These are phyloP conservation scores for Backusella circina DNA, from an alignment of 192 early-diverging fungal species.

Conservation along the genomic window DNA sequence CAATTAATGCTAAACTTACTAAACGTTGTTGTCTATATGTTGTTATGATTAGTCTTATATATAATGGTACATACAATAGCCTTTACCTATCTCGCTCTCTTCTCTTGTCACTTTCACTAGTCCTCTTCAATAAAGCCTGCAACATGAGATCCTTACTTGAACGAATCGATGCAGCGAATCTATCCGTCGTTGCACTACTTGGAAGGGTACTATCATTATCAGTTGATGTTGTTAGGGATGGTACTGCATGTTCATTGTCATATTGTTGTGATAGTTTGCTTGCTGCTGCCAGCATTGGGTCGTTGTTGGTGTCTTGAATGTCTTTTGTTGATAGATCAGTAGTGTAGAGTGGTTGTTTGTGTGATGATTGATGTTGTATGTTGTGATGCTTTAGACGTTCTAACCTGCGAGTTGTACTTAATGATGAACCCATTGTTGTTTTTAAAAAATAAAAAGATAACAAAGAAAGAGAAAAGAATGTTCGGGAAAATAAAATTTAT, in stretches of 20 bases:
- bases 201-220: not conserved
- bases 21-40: not conserved
- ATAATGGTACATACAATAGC: no score
- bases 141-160: not conserved
- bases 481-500: not conserved
- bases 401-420: not conserved
- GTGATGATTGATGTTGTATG: not conserved
- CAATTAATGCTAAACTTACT: not conserved
- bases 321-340: not conserved
- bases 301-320: not conserved
- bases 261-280: not conserved
- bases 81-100: conserved; percentile 7
- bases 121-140: not conserved
- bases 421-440: not conserved
- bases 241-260: not conserved
- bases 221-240: not conserved
- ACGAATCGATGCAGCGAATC: not conserved
- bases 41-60: not conserved
- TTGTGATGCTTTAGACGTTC: not conserved
- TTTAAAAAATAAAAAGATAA: not conserved
- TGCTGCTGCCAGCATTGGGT: not conserved
- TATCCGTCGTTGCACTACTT: not conserved
- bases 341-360: not conserved
- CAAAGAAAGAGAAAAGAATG: not conserved
- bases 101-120: not conserved